A percentile compares a stretch with the other conserved stretches of the same genome.
These are phyloP conservation scores for Paecilomyces sp. DNA, from an alignment of 2,329 filamentous ascomycete species.

Conservation along the genomic window DNA sequence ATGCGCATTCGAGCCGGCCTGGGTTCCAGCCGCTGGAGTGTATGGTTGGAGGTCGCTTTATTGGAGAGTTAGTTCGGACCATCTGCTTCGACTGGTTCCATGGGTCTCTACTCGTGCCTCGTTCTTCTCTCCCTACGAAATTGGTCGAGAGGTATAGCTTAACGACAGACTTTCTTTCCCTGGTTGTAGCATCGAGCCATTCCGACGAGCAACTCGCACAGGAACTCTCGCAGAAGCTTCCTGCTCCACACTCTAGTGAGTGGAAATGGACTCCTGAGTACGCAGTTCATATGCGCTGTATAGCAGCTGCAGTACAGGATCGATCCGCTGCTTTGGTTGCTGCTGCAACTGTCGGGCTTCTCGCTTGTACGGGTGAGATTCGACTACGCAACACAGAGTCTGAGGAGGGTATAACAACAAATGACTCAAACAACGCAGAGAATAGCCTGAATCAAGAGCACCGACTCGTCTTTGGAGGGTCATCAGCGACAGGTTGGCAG, in stretches of 20 bases:
- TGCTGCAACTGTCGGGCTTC: conserved; percentile 59
- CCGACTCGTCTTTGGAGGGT: no score
- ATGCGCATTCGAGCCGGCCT: conserved; percentile 55
- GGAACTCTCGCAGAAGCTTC: conserved; percentile 44
- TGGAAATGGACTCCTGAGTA: conserved; percentile 58
- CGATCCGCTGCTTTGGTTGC: conserved; percentile 65
- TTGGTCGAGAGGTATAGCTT: conserved; percentile 51
- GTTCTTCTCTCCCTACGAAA: conserved; percentile 43
- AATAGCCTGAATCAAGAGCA: no score
- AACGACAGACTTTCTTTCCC: conserved; percentile 63
- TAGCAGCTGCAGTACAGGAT: conserved; percentile 60
- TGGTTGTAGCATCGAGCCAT: conserved; percentile 50
- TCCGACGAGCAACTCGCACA: conserved; percentile 41
- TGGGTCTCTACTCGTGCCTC: conserved; percentile 29
- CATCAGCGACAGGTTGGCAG: conserved; percentile 16
- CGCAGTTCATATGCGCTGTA: conserved; percentile 52
- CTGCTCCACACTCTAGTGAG: conserved; percentile 25
- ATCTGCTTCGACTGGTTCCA: conserved; percentile 57
- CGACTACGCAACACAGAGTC: conserved; percentile 22
- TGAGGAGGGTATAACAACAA: background rate
- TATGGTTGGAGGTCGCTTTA: conserved; percentile 66
- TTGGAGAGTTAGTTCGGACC: conserved; percentile 65
- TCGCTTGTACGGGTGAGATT: conserved; percentile 61
- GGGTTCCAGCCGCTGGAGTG: conserved; percentile 75
- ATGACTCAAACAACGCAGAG: no score